Evolutionary conservation across 1,139 yeast species (phyloP).

Genomic region (Pneumocystis wakefieldiae): DNA sequence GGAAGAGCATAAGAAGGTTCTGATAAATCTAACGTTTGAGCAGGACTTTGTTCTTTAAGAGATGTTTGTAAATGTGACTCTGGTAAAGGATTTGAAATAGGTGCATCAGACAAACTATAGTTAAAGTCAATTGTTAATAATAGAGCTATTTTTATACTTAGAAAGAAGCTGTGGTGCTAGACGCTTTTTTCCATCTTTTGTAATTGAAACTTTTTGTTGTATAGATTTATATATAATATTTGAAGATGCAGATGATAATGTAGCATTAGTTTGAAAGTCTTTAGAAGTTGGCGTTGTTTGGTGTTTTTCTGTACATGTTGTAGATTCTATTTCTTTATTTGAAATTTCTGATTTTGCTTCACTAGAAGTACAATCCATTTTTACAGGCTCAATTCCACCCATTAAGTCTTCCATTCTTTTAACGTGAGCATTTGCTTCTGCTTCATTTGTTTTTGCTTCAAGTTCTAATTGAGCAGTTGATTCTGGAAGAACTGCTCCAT

Average conservation of each 20-base stretch:
- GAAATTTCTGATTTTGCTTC: constrained; percentile 17
- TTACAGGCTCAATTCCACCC: constrained; percentile 19
- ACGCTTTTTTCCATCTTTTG: constrained; percentile 71
- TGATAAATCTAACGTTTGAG: constrained; percentile 22
- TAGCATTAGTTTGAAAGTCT: not conserved
- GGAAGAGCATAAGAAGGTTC: constrained; percentile 29
- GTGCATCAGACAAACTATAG: constrained; percentile 1
- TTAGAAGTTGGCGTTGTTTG: constrained; percentile 1
- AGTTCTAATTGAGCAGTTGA: constrained; percentile 61
- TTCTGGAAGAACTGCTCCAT: constrained; percentile 71
- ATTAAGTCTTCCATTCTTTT: constrained; percentile 29
- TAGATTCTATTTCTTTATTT: constrained; percentile 14
- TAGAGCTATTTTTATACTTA: not conserved
- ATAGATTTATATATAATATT: constrained; percentile 15
- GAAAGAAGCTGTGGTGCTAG: constrained; percentile 67
- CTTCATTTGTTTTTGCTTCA: constrained; percentile 44
- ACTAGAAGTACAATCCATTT: constrained; percentile 6
- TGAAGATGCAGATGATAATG: not conserved
- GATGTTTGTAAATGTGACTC: constrained; percentile 4
- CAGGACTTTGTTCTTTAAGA: not conserved
- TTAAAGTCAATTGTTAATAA: not conserved
- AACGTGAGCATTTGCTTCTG: constrained; percentile 17
- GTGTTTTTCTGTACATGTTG: constrained; percentile 4
- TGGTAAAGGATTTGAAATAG: constrained; percentile 1
- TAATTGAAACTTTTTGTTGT: constrained; percentile 40